Base-by-base conservation (phyloP, 2,329 filamentous ascomycete genomes). In the Ciborinia camelliae region DNA sequence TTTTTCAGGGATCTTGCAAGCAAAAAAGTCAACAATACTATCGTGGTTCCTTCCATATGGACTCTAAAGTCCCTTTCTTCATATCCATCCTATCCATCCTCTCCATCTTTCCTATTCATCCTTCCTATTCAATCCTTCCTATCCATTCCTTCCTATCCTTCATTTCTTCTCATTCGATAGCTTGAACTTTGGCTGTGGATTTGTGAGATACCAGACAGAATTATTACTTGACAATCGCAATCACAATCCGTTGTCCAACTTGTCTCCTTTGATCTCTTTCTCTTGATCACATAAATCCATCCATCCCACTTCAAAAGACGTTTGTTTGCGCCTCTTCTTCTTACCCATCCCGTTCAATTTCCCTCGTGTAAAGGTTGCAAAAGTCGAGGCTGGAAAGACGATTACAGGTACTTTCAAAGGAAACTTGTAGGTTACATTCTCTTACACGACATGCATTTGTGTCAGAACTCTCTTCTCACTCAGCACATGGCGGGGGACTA, bases 11-110 rank as follows among this genome's bases (percentile, higher is more conserved):
- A 54, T 45, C 14, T 23, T 8, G 15, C 37, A 28, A 55, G 23
- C 37, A 37, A 28, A 41, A 55, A 41, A 41, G 23, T 55, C 53
- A 55, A 55, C 53, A 55, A 55, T 28, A 6, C 37, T 53, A 28
- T 55, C 32, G 3, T 2, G 23, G 7, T 41, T 20, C 39, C 54
- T 37, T 37, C 35, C 35, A 37, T 37, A 37, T 37, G 12, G 35
- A 37, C 35, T 37, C 35, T n/a, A n/a, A n/a, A n/a, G n/a, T n/a
- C n/a, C n/a, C n/a, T n/a, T n/a, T n/a, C n/a, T n/a, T n/a, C n/a
- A n/a, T n/a, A n/a, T n/a, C n/a, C n/a, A n/a, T n/a, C n/a, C n/a
- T n/a, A n/a, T n/a, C n/a, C n/a, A n/a, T n/a, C n/a, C n/a, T n/a
- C n/a, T n/a, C n/a, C n/a, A n/a, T n/a, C n/a, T n/a, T n/a, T n/a